A percentile compares a stretch with the other conserved stretches of the same genome.
Conservation (phyloP, 1,284 basidiomycete genomes). For the Ceratobasidium sp. region DNA sequence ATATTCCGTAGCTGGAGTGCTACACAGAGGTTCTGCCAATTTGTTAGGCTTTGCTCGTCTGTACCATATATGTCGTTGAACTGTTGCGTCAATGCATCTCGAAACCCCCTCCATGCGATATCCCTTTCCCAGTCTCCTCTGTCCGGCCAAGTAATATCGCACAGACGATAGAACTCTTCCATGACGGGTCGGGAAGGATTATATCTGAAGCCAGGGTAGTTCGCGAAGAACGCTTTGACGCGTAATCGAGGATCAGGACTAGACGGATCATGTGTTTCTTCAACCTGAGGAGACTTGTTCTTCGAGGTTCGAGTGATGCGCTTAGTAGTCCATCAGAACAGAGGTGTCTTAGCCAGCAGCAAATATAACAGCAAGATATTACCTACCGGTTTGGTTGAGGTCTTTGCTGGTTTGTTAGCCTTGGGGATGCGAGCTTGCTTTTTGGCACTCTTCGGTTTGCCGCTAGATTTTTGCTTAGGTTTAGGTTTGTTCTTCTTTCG, state of each 20-base stretch:
- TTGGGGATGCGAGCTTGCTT: not conserved
- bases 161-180: conserved; percentile 42
- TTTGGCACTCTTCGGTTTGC: too few relatives aligned
- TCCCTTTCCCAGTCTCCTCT: not conserved
- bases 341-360: not conserved
- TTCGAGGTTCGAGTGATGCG: too few relatives aligned
- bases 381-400: too few relatives aligned
- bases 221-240: conserved; percentile 4
- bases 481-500: too few relatives aligned
- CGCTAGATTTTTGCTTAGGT: too few relatives aligned
- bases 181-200: conserved; percentile 31
- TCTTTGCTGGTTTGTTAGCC: too few relatives aligned
- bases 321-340: too few relatives aligned
- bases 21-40: conserved; percentile 10
- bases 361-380: too few relatives aligned
- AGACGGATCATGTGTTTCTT: not conserved
- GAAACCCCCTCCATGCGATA: not conserved
- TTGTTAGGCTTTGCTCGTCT: not conserved
- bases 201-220: conserved; percentile 25
- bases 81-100: conserved; percentile 18
- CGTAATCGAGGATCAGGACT: not conserved
- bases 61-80: conserved; percentile 38
- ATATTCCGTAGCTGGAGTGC: conserved; percentile 21
- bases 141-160: conserved; percentile 2
- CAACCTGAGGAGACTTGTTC: too few relatives aligned